Conservation (phyloP, 2,329 filamentous ascomycete genomes). For the Parafenestella ontariensis region DNA sequence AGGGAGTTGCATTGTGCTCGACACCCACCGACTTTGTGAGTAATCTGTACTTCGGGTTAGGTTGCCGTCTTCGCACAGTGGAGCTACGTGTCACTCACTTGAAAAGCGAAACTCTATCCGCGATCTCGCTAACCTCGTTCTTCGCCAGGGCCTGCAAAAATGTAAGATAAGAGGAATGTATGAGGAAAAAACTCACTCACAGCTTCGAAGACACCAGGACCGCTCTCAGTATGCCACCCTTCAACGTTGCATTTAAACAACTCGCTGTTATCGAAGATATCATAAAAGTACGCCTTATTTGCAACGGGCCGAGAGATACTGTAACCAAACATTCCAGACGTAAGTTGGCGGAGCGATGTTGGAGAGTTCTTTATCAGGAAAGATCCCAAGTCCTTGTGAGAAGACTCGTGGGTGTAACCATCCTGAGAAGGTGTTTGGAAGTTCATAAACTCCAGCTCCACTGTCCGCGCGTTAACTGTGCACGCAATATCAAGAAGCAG, state of each 20-base stretch:
- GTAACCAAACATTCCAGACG: not conserved
- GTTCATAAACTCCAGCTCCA: slow-evolving; percentile 5
- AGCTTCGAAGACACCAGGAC: slow-evolving; percentile 90
- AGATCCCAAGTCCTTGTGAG: not conserved
- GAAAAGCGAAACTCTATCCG: slow-evolving; percentile 87
- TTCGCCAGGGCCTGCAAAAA: slow-evolving; percentile 75
- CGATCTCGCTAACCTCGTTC: slow-evolving; percentile 81
- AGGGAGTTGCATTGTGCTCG: slow-evolving; percentile 85
- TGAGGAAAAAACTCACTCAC: slow-evolving; percentile 48
- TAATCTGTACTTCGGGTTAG: slow-evolving; percentile 58
- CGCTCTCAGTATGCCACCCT: slow-evolving; percentile 91
- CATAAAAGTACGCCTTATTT: slow-evolving; percentile 87
- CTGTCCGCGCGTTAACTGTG: not conserved
- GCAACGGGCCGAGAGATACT: slow-evolving; percentile 74
- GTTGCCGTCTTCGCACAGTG: not conserved
- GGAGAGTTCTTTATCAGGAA: not conserved
- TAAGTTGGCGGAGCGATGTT: not conserved
- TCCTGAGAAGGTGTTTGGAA: slow-evolving; percentile 59
- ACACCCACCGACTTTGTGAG: slow-evolving; percentile 84
- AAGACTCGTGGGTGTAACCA: slow-evolving; percentile 66
- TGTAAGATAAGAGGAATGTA: slow-evolving; percentile 16
- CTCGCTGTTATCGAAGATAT: slow-evolving; percentile 77
- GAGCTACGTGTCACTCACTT: slow-evolving; percentile 62
- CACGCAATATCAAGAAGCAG: not conserved
- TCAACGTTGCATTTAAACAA: slow-evolving; percentile 80